phyloP scores from a whole-genome alignment of 345 rosid genomes.

The Rhodamnia rubescens region DNA sequence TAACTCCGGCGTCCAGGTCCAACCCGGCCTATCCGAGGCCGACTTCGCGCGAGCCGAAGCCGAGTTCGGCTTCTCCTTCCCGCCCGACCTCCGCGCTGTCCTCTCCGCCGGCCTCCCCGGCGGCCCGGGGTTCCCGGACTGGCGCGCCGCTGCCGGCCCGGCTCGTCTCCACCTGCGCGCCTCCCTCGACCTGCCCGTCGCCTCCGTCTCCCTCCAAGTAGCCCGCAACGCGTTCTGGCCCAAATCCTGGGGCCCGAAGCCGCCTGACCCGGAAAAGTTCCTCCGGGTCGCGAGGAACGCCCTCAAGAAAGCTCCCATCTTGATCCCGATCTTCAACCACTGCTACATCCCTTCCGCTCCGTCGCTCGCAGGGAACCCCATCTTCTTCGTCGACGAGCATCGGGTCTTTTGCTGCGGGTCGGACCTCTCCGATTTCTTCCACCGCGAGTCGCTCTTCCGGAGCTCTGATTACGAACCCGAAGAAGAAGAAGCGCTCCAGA shows the following conservation, averaged over 20 bases:
- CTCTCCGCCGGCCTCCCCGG: slow-evolving; percentile 81
- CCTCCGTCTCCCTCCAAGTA: slow-evolving; percentile 85
- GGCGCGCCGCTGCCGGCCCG: slow-evolving; percentile 71
- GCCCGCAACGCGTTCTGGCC: slow-evolving; percentile 89
- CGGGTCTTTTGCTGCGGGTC: slow-evolving; percentile 88
- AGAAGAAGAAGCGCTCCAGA: slow-evolving; percentile 7
- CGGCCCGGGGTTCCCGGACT: slow-evolving; percentile 88
- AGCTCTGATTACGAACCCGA: slow-evolving; percentile 32
- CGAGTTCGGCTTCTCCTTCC: slow-evolving; percentile 81
- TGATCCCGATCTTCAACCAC: slow-evolving; percentile 85
- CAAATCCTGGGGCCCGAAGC: slow-evolving; percentile 88
- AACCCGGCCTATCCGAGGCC: slow-evolving; percentile 65
- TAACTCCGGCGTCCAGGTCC: slow-evolving; percentile 61
- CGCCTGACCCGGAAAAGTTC: slow-evolving; percentile 76
- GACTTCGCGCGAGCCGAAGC: slow-evolving; percentile 91
- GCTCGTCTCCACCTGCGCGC: slow-evolving; percentile 73
- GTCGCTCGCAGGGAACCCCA: slow-evolving; percentile 85
- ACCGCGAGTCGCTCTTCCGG: slow-evolving; percentile 64
- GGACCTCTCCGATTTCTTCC: slow-evolving; percentile 85
- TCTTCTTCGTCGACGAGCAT: slow-evolving; percentile 81
- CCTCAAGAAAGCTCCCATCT: slow-evolving; percentile 74
- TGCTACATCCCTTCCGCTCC: slow-evolving; percentile 93
- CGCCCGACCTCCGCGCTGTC: slow-evolving; percentile 87
- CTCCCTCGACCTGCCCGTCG: slow-evolving; percentile 75
- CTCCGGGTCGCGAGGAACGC: slow-evolving; percentile 81